Conservation (phyloP, 306 rosid species). For the Lagenaria siceraria region DNA sequence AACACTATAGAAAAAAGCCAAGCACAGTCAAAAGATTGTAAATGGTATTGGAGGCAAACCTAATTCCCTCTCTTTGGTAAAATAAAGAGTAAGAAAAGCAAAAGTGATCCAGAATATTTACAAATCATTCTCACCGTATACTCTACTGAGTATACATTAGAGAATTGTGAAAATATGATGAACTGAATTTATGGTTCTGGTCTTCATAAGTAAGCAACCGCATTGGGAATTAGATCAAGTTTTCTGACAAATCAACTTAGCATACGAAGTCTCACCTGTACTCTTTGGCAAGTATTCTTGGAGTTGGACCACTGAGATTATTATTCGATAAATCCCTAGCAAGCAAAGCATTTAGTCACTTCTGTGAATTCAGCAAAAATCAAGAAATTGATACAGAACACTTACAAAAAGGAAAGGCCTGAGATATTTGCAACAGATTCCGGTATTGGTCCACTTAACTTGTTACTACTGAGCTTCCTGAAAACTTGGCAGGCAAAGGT, state of each 20-base stretch:
- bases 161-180: not conserved
- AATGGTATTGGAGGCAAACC: not conserved
- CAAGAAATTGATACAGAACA: slow-evolving; percentile 7
- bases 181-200: not conserved
- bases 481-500: slow-evolving; percentile 47
- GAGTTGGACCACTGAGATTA: slow-evolving; percentile 86
- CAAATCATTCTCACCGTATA: not conserved
- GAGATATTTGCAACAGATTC: slow-evolving; percentile 66
- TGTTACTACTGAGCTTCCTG: slow-evolving; percentile 89
- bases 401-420: slow-evolving; percentile 76
- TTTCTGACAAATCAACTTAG: not conserved
- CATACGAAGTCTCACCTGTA: slow-evolving; percentile 57
- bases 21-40: slow-evolving; percentile 13
- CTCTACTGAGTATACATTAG: not conserved
- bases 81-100: not conserved
- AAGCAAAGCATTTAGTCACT: not conserved
- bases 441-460: slow-evolving; percentile 73
- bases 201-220: not conserved
- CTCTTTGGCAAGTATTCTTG: slow-evolving; percentile 75
- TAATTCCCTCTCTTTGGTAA: not conserved
- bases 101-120: not conserved
- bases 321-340: slow-evolving; percentile 84
- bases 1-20: slow-evolving; percentile 32
- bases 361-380: not conserved
- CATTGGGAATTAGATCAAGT: not conserved